These are phyloP conservation scores for Sporothrix schenckii DNA, from an alignment of 2,329 filamentous ascomycete species.

Conservation along the genomic window DNA sequence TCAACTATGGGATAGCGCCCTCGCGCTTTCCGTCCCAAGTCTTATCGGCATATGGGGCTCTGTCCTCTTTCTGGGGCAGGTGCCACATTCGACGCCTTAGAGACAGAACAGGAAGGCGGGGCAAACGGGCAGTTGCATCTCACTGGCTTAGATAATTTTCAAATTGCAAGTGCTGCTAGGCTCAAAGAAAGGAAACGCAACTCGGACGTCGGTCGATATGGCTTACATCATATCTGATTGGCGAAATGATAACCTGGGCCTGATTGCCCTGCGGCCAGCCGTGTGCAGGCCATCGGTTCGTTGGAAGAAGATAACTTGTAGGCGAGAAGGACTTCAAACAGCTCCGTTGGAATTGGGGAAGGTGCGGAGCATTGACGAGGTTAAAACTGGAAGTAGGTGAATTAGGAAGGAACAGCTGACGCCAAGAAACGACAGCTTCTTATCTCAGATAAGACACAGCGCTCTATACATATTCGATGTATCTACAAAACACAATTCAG, in stretches of 20 bases:
- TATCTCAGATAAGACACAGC: neutral
- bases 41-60: slow-evolving; percentile 5
- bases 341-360: neutral
- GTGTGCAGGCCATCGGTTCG: neutral
- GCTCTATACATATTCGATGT: too few species aligned
- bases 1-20: neutral
- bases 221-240: slow-evolving; percentile 1
- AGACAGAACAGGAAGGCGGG: slow-evolving; percentile 21
- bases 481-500: neutral
- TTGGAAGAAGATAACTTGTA: neutral
- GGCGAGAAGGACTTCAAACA: neutral
- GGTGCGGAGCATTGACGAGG: neutral
- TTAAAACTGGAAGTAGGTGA: neutral
- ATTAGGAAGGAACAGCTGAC: neutral
- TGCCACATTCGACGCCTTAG: neutral
- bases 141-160: slow-evolving; percentile 1
- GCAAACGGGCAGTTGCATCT: neutral
- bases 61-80: neutral
- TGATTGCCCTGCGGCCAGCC: slow-evolving; percentile 16
- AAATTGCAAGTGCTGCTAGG: neutral
- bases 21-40: slow-evolving; percentile 1
- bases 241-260: neutral
- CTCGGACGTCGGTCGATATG: neutral
- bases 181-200: neutral
- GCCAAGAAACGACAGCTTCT: neutral